Evolutionary conservation across 139 green algal species (phyloP), one percentile per base, ranked within the genome.

Genomic region (Nannochloris sp.): DNA sequence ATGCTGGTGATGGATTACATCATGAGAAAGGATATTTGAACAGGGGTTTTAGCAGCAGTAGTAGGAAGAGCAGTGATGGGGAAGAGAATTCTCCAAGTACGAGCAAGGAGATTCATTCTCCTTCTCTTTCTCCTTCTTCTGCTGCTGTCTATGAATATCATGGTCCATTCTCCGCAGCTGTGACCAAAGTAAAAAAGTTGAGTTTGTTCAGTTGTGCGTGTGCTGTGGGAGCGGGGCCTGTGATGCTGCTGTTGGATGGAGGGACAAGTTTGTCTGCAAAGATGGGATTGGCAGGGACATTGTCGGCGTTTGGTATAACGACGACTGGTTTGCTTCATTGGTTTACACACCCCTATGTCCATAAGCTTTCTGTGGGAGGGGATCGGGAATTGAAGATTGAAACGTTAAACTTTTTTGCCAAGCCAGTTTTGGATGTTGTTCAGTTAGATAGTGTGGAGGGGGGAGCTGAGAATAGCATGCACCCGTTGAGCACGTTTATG

Each of bases 321-420:
- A 83, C 75, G 7, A 82, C 75, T 19, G 68, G 68, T 3, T 61
- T 82, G 25, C 55, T 82, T 27, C 62, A 79, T 44, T 79, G 72
- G 72, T 79, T 79, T 59, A 75, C 61, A 6, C 54, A 64, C 4
- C 75, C 64, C 10, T 64, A 70, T 61, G 54, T 72, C 15, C 64
- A 75, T 23, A 37, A 48, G 1, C 34, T 78, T 19, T 46, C 54
- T 23, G 24, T 31, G 6, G 9, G 46, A 53, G n/a, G 46, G n/a
- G 19, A 11, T 25, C 48, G 21, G 12, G 7, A 18, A 25, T 19
- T 68, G 36, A 44, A 57, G 18, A 51, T 71, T 12, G 57, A 65
- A 4, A 72, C 60, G 1, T 61, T 82, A 16, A 69, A 48, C 9
- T 53, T 83, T 18, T 44, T 75, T 36, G 76, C 57, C 5, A 44